Evolutionary conservation across 768 basidiomycete genomes (phyloP), one percentile per base, ranked within the genome.

Genomic region (Cubamyces sp.): DNA sequence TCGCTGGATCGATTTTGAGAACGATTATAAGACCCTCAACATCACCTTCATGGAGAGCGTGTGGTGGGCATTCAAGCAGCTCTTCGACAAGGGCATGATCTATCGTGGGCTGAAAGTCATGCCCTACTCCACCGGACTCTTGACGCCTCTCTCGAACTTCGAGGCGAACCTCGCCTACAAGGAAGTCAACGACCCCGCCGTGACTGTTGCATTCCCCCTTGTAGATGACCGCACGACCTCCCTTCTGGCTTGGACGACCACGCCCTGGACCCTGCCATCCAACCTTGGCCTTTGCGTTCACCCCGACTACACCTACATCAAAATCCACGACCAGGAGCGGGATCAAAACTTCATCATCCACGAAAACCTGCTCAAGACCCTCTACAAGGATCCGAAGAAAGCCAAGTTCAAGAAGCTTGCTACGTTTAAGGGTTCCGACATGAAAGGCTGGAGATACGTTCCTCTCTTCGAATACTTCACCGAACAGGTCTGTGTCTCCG

Each of bases 1-100:
- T 37, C 87, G 97, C 65, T 99, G 97, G 97, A 98, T 99, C 77
- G 97, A 99, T 76, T 99, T 99, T 69, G 97, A 99, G 76, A 92
- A 98, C 69, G 97, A 98, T 70, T 99, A 99, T 81, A 98, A 98
- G 81, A 99, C 97, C 16, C 83, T 98, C 64, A 94, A 98, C 70
- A 75, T 87, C 7, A 79, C 87, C 9, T 99, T 92, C 75, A 98
- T 99, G 97, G 97, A 99, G 80, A 89, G 87, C 49, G 93, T 97
- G 12, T 99, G 97, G 97, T 99, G 97, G 97, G 97, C 93, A 9
- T 99, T 99, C 75, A 81, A 86, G 55, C 87, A 95, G 73, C 83
- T 99, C n/a, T 96, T 88, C 83, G 86, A 94, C 71, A 96, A 94
- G 74, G 87, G 82, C 5, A 76, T 95, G 77, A 95, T 99, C 18